Conservation (phyloP, 176 grass and related monocot genomes). For the Aegilops umbellulata region DNA sequence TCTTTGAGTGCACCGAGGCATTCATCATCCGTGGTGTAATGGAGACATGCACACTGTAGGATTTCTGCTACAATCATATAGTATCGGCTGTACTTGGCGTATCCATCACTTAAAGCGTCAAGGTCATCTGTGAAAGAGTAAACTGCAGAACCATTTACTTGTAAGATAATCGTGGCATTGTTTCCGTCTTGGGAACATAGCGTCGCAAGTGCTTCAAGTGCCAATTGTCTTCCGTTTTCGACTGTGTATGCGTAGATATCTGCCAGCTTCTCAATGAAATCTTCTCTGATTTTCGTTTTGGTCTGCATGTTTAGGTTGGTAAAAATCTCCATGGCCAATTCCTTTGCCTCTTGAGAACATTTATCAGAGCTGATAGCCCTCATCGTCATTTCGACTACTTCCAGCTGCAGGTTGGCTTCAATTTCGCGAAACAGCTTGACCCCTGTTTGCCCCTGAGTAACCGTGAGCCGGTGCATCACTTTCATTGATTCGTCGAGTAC, state of each 20-base stretch:
- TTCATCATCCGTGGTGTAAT: not conserved
- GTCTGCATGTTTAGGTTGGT: no score
- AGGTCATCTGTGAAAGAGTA: not conserved
- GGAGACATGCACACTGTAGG: not conserved
- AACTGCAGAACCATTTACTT: not conserved
- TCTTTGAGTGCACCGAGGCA: not conserved
- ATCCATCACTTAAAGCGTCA: no score
- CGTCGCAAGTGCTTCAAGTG: not conserved
- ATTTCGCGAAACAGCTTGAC: not conserved
- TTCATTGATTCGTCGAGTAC: not conserved
- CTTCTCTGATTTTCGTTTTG: no score
- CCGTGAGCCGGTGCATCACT: not conserved
- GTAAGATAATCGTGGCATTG: not conserved
- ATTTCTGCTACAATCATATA: not conserved
- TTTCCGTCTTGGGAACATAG: not conserved
- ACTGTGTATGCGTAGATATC: no score
- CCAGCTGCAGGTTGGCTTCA: rapidly evolving
- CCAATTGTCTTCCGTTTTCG: no score
- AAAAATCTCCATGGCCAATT: no score
- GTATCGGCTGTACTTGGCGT: rapidly evolving
- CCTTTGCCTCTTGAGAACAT: no score
- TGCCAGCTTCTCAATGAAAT: not conserved
- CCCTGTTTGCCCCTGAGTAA: not conserved
- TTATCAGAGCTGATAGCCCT: no score
- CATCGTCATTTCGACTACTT: not conserved